Evolutionary conservation across 148 eudicot species (phyloP).

Genomic region (Diospyros lotus): DNA sequence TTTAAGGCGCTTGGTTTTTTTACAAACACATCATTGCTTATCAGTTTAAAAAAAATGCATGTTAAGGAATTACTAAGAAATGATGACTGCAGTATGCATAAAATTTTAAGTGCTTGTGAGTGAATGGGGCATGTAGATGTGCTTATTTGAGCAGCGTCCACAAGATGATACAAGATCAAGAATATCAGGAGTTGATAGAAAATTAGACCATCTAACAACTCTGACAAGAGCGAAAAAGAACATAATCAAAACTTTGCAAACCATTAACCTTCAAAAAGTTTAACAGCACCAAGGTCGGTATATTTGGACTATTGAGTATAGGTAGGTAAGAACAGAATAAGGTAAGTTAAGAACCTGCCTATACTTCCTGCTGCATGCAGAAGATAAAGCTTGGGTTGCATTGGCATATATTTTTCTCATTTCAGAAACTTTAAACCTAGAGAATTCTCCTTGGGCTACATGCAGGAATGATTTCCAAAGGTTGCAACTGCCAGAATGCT

Average conservation of each 20-base stretch:
- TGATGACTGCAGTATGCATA: not conserved
- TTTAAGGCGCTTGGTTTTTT: no score
- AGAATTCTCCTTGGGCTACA: conserved; percentile 74
- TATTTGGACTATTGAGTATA: no score
- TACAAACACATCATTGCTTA: no score
- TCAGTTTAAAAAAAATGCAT: not conserved
- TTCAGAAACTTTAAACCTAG: conserved; percentile 86
- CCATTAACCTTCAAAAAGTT: not conserved
- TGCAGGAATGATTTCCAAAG: conserved; percentile 83
- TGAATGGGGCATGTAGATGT: not conserved
- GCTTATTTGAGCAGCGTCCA: not conserved
- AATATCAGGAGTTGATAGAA: not conserved
- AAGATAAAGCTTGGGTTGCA: conserved; percentile 78
- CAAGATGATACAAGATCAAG: not conserved
- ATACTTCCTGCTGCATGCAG: conserved; percentile 73
- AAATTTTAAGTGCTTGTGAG: not conserved
- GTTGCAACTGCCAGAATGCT: conserved; percentile 70
- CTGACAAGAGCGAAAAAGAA: conserved; percentile 5
- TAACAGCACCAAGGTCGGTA: not conserved
- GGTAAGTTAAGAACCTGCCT: conserved; percentile 82
- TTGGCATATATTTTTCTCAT: conserved; percentile 71
- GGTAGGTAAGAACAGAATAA: not conserved
- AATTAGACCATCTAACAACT: not conserved
- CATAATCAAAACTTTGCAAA: not conserved
- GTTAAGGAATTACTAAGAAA: not conserved